Evolutionary conservation across 2,329 filamentous ascomycete genomes (phyloP).

Genomic region (Penicillium griseofulvum): DNA sequence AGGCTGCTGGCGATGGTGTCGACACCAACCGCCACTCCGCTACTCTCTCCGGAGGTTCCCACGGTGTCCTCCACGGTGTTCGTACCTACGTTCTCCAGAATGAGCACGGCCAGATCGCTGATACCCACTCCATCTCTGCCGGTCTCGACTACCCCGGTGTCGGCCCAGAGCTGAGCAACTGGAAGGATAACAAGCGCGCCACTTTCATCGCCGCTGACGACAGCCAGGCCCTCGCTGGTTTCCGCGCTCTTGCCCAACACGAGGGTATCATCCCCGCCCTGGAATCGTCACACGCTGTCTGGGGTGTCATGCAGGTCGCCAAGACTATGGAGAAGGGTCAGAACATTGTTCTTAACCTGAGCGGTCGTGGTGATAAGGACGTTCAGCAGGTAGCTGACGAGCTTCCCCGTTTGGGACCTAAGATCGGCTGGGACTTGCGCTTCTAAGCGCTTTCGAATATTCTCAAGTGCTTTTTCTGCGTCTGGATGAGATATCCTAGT

Average conservation of each 20-base stretch:
- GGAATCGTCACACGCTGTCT: constrained; percentile 91
- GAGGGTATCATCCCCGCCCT: constrained; percentile 97
- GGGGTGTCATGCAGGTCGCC: constrained; percentile 80
- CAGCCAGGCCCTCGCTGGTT: constrained; percentile 82
- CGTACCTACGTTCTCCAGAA: constrained; percentile 94
- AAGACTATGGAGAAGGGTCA: constrained; percentile 87
- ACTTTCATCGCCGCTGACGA: constrained; percentile 90
- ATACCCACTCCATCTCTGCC: constrained; percentile 95
- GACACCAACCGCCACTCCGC: constrained; percentile 84
- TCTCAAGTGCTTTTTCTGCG: too few species aligned
- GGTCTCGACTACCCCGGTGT: constrained; percentile 97
- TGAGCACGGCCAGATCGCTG: constrained; percentile 84
- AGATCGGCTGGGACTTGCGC: constrained; percentile 72
- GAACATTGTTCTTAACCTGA: constrained; percentile 91
- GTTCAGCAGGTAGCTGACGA: constrained; percentile 97
- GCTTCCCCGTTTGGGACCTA: constrained; percentile 79
- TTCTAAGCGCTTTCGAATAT: constrained; percentile 37
- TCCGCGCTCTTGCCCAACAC: constrained; percentile 77
- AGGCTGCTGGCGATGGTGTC: constrained; percentile 90
- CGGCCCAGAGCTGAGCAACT: constrained; percentile 83
- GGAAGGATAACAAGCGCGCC: constrained; percentile 88
- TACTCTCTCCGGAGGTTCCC: constrained; percentile 79
- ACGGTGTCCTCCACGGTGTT: constrained; percentile 93
- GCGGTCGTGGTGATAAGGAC: constrained; percentile 94
- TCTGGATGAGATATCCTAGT: too few species aligned